Evolutionary conservation across 352 stramenopile species (phyloP).

Genomic region (Phytophthora uliginosa): DNA sequence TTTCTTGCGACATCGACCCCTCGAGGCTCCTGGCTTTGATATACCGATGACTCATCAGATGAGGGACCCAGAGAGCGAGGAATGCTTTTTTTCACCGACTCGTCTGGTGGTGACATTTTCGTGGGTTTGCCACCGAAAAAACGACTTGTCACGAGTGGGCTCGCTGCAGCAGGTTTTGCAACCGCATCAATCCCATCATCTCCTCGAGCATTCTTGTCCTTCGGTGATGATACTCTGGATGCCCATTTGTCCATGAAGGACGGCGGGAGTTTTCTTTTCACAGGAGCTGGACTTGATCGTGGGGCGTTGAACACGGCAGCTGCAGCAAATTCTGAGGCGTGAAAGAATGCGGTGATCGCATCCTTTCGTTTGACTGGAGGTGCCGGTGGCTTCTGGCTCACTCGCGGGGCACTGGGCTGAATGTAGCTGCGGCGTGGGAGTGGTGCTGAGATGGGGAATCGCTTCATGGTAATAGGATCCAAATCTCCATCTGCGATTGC

Average conservation of each 20-base stretch:
- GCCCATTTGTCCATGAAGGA: slow-evolving; percentile 38
- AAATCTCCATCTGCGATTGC: slow-evolving; percentile 78
- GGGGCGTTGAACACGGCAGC: slow-evolving; percentile 27
- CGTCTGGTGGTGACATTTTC: slow-evolving; percentile 40
- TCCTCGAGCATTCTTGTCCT: not conserved
- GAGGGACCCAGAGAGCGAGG: slow-evolving; percentile 12
- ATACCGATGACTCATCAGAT: slow-evolving; percentile 19
- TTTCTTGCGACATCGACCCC: slow-evolving; percentile 57
- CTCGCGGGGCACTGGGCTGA: slow-evolving; percentile 4
- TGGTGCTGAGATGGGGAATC: slow-evolving; percentile 39
- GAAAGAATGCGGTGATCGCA: slow-evolving; percentile 35
- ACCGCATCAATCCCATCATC: slow-evolving; percentile 1
- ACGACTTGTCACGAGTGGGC: slow-evolving; percentile 45
- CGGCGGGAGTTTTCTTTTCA: slow-evolving; percentile 34
- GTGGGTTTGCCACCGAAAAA: slow-evolving; percentile 49
- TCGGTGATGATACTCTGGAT: slow-evolving; percentile 9
- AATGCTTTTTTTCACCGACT: slow-evolving; percentile 38
- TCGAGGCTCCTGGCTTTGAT: slow-evolving; percentile 67
- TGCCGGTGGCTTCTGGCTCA: not conserved
- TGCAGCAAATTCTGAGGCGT: slow-evolving; percentile 26
- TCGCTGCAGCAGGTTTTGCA: slow-evolving; percentile 12
- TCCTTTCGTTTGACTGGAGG: slow-evolving; percentile 16
- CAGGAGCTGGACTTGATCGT: slow-evolving; percentile 14
- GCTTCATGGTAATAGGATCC: slow-evolving; percentile 72
- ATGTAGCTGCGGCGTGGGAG: slow-evolving; percentile 3